These are phyloP conservation scores for Larix kaempferi DNA, from an alignment of 75 land plant species.

Conservation along the genomic window DNA sequence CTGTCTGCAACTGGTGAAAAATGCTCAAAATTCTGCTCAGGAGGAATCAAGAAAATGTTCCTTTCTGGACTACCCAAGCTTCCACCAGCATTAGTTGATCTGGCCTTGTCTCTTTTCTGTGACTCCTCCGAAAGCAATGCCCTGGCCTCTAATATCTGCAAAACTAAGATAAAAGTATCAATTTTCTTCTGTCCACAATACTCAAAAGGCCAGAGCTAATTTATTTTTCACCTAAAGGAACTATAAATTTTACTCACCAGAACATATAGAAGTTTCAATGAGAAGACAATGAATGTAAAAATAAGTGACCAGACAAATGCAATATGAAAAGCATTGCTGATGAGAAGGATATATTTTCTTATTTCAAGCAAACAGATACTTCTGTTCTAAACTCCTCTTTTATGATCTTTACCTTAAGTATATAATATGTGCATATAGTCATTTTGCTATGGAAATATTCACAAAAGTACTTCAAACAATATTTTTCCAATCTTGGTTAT, in stretches of 20 bases:
- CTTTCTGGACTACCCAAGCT: constrained; percentile 1
- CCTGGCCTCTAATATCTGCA: constrained; percentile 80
- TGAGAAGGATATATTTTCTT: not conserved
- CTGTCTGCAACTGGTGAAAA: not conserved
- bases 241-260: not conserved
- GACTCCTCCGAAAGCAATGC: constrained; percentile 55
- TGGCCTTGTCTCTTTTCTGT: constrained; percentile 42
- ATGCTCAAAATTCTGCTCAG: not conserved
- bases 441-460: too few relatives aligned
- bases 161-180: not conserved
- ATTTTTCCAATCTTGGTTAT: not conserved
- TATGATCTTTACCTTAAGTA: too few relatives aligned
- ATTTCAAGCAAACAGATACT: not conserved
- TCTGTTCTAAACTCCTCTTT: not conserved
- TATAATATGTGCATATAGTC: too few relatives aligned
- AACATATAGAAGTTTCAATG: not conserved
- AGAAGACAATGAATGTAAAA: not conserved
- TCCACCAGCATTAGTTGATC: constrained; percentile 15
- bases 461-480: not conserved
- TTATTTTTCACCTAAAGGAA: not conserved
- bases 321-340: not conserved
- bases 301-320: not conserved
- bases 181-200: too few relatives aligned
- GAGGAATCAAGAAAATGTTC: not conserved
- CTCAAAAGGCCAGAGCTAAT: not conserved